Percentiles rank a stretch among this genome's conserved stretches.
Evolutionary conservation across 352 stramenopile genomes (phyloP).

Genomic region (Phytophthora cryptogea): DNA sequence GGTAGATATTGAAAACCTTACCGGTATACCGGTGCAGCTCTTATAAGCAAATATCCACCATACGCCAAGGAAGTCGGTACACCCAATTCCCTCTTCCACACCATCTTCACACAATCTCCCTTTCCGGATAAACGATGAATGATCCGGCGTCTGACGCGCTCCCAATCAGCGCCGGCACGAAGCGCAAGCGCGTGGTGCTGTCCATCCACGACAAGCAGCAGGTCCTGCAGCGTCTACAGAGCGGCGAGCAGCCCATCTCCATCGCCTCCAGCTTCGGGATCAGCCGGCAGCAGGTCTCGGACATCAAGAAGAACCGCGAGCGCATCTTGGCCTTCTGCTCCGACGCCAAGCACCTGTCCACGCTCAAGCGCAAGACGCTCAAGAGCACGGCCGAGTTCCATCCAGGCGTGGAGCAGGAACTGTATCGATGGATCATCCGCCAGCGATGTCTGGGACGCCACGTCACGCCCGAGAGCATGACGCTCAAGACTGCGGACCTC

Average conservation of each 20-base stretch:
- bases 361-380: conserved; percentile 76
- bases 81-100: too few relatives aligned
- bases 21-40: too few relatives aligned
- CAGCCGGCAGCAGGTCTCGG: conserved; percentile 80
- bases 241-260: conserved; percentile 63
- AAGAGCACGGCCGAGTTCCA: conserved; percentile 69
- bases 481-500: conserved; percentile 60
- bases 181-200: conserved; percentile 84
- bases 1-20: too few relatives aligned
- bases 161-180: conserved; percentile 19
- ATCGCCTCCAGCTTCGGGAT: conserved; percentile 73
- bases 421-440: conserved; percentile 85
- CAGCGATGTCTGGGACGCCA: conserved; percentile 54
- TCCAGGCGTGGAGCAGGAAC: conserved; percentile 78
- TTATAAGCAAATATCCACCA: too few relatives aligned
- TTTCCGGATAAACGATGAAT: conserved; percentile 2
- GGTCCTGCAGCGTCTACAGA: conserved; percentile 72
- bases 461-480: conserved; percentile 55
- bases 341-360: conserved; percentile 76
- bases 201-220: conserved; percentile 87
- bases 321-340: conserved; percentile 78
- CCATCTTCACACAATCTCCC: background rate
- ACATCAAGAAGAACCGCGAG: conserved; percentile 88
- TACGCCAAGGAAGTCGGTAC: too few relatives aligned
- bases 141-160: conserved; percentile 1